Base-by-base conservation (phyloP, 2,329 filamentous ascomycete genomes). In the Cladosporium sp. region DNA sequence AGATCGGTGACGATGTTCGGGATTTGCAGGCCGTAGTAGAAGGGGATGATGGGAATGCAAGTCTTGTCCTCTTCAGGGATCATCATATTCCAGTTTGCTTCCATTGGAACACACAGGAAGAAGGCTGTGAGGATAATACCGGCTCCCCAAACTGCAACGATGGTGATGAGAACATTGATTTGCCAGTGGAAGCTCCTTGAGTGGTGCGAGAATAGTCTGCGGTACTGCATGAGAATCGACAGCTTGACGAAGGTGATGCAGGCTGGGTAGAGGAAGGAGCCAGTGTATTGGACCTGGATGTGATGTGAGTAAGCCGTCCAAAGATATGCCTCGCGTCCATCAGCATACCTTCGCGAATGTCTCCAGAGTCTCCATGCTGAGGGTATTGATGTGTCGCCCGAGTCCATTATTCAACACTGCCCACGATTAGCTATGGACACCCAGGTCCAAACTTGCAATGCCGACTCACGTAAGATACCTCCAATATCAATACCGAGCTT, bases 11-110 rank as follows among this genome's bases (percentile, higher is more conserved):
- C 15, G 16, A 57, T 52, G 27, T 55, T 57, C 9, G 55, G 55
- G 8, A 57, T 54, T 43, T 57, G 55, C 27, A 57, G 39, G 45
- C 55, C 55, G 30, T 57, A 57, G 40, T 57, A 57, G n/a, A 53
- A 57, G 1, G 45, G 32, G 8, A 42, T 43, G 9, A 57, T 43
- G 5, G 45, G 25, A 7, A 55, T 52, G 38, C 55, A 57, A 13
- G 48, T 43, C 12, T 30, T 30, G 7, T 39, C 35, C 1, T 32
- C 22, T n/a, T 35, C 13, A 3, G 39, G 20, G 0, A 39, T 12
- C 4, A 15, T 8, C 3, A 48, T 48, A 8, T 43, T 9, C 54
- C 54, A 55, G 6, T 41, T 36, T 41, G 51, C 52, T 22, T 32
- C 25, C 36, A 55, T 54, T 8, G 52, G 54, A 0, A 45, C 39